Conservation (phyloP, 495 filamentous ascomycete species). For the Astrothelium subdiscretum region DNA sequence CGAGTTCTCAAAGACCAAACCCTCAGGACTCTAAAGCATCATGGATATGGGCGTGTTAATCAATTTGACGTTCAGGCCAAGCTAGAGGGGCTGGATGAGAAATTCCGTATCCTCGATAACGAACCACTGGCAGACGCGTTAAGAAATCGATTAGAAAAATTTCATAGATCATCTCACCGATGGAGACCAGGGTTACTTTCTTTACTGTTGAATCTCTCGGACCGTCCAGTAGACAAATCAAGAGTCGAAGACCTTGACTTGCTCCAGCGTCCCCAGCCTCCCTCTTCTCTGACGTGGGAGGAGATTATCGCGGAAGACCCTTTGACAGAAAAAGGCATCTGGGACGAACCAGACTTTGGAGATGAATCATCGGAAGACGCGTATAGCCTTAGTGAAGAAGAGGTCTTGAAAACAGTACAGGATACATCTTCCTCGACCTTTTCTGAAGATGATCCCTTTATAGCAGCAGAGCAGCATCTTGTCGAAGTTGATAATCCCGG, state of each 20-base stretch:
- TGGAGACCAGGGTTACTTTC: conserved; percentile 71
- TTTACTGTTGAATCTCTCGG: conserved; percentile 68
- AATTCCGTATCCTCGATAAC: conserved; percentile 65
- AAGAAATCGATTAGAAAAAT: conserved; percentile 45
- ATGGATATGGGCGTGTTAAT: conserved; percentile 62
- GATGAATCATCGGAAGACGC: conserved; percentile 44
- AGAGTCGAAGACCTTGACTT: conserved; percentile 48
- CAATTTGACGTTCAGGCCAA: conserved; percentile 72
- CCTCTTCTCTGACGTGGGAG: conserved; percentile 53
- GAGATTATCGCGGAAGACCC: conserved; percentile 65
- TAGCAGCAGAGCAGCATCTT: conserved; percentile 28
- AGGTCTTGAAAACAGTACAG: conserved; percentile 10
- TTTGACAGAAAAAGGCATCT: conserved; percentile 59
- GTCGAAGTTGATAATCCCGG: conserved; percentile 28
- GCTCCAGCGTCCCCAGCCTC: conserved; percentile 34
- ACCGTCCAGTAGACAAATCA: conserved; percentile 62
- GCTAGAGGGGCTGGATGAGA: conserved; percentile 75
- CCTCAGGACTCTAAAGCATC: conserved; percentile 43
- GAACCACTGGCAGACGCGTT: conserved; percentile 76
- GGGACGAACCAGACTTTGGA: conserved; percentile 65
- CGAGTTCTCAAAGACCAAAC: conserved; percentile 37
- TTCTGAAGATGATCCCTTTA: conserved; percentile 26
- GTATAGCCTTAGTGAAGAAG: conserved; percentile 18
- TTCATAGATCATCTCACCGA: conserved; percentile 41
- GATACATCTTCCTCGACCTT: conserved; percentile 25